phyloP scores from a whole-genome alignment of 108 stramenopile species.

The Mediolabrus comicus region DNA sequence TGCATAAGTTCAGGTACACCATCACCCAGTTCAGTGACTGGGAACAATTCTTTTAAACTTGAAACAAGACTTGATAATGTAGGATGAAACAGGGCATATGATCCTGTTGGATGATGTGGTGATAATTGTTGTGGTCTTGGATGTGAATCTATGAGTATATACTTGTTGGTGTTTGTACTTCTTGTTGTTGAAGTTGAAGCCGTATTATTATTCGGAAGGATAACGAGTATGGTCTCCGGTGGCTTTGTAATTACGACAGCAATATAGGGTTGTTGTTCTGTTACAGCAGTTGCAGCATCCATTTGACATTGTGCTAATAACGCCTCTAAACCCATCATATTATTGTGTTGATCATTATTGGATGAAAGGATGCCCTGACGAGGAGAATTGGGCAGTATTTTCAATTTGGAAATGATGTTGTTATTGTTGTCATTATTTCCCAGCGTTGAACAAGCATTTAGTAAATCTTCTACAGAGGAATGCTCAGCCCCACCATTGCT shows the following conservation, averaged over 20 bases:
- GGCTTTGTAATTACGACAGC: slow-evolving; percentile 74
- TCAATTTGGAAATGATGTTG: slow-evolving; percentile 19
- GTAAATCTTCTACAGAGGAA: slow-evolving; percentile 74
- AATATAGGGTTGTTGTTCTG: slow-evolving; percentile 31
- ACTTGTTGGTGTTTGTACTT: slow-evolving; percentile 16
- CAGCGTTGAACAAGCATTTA: slow-evolving; percentile 4
- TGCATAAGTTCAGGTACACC: slow-evolving; percentile 81
- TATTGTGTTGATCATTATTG: neutral
- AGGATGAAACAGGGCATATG: slow-evolving; percentile 65
- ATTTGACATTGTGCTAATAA: slow-evolving; percentile 41
- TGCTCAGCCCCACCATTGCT: slow-evolving; percentile 52
- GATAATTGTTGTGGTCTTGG: slow-evolving; percentile 61
- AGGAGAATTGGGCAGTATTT: slow-evolving; percentile 40
- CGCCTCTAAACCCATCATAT: slow-evolving; percentile 58
- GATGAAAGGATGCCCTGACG: slow-evolving; percentile 73
- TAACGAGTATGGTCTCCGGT: slow-evolving; percentile 75
- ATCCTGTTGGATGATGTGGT: slow-evolving; percentile 37
- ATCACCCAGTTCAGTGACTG: slow-evolving; percentile 59
- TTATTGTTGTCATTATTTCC: neutral
- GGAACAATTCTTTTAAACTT: slow-evolving; percentile 63
- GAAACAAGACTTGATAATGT: slow-evolving; percentile 42
- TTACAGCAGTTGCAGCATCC: slow-evolving; percentile 1
- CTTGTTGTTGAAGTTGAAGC: neutral
- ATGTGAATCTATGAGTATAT: slow-evolving; percentile 76
- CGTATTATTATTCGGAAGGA: slow-evolving; percentile 38